Percentiles rank a stretch among this genome's conserved stretches.
These are phyloP conservation scores for Tirmania nivea DNA, from an alignment of 495 filamentous ascomycete genomes.

Conservation along the genomic window DNA sequence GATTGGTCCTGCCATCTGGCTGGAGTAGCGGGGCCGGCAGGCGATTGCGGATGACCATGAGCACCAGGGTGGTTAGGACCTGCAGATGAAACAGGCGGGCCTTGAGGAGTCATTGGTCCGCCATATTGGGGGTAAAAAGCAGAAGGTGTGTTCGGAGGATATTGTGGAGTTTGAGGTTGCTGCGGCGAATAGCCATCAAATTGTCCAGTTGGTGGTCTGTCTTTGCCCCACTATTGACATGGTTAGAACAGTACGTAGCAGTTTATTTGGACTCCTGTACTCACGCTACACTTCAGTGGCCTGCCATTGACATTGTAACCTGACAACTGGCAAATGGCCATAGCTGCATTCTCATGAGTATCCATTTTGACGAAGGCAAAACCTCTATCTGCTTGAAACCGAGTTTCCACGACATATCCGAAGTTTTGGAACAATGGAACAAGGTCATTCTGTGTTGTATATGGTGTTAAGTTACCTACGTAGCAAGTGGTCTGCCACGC, in stretches of 20 bases:
- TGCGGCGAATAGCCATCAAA: conserved; percentile 68
- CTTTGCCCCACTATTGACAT: conserved; percentile 74
- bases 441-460: conserved; percentile 88
- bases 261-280: conserved; percentile 21
- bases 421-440: conserved; percentile 97
- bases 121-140: conserved; percentile 91
- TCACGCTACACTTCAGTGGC: conserved; percentile 93
- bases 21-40: conserved; percentile 28
- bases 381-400: conserved; percentile 92
- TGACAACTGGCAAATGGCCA: conserved; percentile 93
- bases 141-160: conserved; percentile 47
- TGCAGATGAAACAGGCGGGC: conserved; percentile 23
- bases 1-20: conserved; percentile 35
- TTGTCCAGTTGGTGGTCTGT: conserved; percentile 74
- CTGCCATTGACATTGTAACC: conserved; percentile 95
- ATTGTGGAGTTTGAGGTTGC: conserved; percentile 44
- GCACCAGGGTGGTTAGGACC: conserved; percentile 15
- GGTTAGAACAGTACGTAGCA: conserved; percentile 14
- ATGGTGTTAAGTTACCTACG: conserved; percentile 92
- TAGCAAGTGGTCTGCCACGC: conserved; percentile 98
- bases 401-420: conserved; percentile 87
- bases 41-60: conserved; percentile 23
- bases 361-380: conserved; percentile 99
- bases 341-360: conserved; percentile 89
- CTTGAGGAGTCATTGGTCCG: conserved; percentile 52